Conservation (phyloP, 306 rosid genomes). For the Erythrophleum fordii region DNA sequence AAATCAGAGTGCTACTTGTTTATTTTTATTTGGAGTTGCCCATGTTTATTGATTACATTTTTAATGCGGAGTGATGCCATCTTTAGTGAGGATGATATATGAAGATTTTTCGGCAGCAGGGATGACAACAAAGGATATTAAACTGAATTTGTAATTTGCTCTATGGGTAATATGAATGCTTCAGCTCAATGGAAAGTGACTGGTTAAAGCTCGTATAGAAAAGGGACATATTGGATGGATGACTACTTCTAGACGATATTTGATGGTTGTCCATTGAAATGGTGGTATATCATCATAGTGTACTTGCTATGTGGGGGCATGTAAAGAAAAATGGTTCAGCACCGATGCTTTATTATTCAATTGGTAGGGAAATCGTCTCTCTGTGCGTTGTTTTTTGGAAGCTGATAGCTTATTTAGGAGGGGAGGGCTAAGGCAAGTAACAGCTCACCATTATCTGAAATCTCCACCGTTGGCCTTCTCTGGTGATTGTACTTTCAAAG, state of each 20-base stretch:
- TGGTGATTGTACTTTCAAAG: not conserved
- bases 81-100: not conserved
- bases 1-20: not conserved
- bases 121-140: constrained; percentile 2
- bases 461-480: not conserved
- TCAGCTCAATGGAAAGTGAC: constrained; percentile 3
- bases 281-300: constrained; percentile 17
- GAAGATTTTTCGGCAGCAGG: constrained; percentile 25
- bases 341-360: constrained; percentile 7
- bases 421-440: not conserved
- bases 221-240: not conserved
- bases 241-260: not conserved
- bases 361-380: not conserved
- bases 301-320: not conserved
- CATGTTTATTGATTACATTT: not conserved
- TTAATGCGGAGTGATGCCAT: not conserved
- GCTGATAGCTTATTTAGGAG: not conserved
- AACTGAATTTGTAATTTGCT: constrained; percentile 7
- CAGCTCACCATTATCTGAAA: not conserved
- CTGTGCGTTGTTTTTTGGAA: not conserved
- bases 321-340: constrained; percentile 5
- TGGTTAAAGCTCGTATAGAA: not conserved
- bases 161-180: constrained; percentile 6
- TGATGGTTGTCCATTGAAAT: not conserved
- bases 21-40: not conserved